phyloP scores from a whole-genome alignment of 2,329 filamentous ascomycete genomes.

The Neopestalotiopsis clavispora region DNA sequence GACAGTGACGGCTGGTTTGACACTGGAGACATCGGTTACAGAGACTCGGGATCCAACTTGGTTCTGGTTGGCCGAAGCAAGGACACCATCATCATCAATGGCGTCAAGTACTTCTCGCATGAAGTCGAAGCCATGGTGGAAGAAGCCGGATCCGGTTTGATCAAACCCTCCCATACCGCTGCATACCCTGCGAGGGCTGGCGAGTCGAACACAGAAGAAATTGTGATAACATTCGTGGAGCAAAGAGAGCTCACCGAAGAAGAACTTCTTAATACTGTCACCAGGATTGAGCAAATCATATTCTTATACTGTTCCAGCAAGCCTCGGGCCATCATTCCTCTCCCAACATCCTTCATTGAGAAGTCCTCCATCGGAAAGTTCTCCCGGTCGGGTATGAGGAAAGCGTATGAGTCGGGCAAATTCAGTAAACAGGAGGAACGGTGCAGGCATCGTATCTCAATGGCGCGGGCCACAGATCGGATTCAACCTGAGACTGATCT shows the following conservation, averaged over 20 bases:
- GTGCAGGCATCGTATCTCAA: background rate
- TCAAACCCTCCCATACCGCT: conserved; percentile 36
- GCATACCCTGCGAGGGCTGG: conserved; percentile 40
- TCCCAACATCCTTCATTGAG: background rate
- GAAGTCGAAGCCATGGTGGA: conserved; percentile 46
- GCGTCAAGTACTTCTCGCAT: conserved; percentile 43
- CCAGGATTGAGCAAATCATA: conserved; percentile 7
- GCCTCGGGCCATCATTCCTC: conserved; percentile 21
- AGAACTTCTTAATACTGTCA: conserved; percentile 14
- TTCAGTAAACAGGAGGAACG: background rate
- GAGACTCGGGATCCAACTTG: conserved; percentile 41
- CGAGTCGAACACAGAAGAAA: conserved; percentile 7
- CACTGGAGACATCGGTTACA: conserved; percentile 42
- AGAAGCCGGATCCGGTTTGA: conserved; percentile 30
- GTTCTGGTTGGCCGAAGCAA: conserved; percentile 43
- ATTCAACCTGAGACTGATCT: conserved; percentile 3
- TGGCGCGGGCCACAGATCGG: background rate
- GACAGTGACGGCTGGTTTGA: conserved; percentile 52
- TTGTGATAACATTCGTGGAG: conserved; percentile 10
- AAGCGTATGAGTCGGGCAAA: conserved; percentile 10
- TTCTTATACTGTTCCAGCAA: conserved; percentile 16
- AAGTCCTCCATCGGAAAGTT: conserved; percentile 20
- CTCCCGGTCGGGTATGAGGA: conserved; percentile 8
- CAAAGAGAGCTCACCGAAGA: background rate
- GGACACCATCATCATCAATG: conserved; percentile 52